Evolutionary conservation across 441 rosid species (phyloP).

Genomic region (Oxalis stricta): DNA sequence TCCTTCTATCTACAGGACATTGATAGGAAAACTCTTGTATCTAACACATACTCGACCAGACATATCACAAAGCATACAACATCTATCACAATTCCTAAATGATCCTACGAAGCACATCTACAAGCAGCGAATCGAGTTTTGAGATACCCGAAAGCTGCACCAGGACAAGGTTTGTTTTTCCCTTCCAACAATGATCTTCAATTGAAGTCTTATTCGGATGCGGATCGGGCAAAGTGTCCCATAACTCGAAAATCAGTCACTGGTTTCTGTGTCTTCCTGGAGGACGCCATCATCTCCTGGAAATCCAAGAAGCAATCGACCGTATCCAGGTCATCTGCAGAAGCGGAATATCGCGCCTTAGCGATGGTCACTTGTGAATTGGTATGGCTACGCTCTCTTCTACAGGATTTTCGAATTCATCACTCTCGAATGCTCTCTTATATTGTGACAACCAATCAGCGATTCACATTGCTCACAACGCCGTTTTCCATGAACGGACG

Average conservation of each 20-base stretch:
- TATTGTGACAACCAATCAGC: no score
- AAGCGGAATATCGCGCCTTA: not conserved
- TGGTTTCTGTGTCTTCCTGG: not conserved
- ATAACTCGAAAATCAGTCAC: not conserved
- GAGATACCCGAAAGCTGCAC: not conserved
- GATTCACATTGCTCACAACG: no score
- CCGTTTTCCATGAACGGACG: no score
- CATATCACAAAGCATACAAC: not conserved
- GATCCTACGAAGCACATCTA: not conserved
- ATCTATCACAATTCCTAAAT: not conserved
- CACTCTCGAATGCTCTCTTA: no score
- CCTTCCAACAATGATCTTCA: not conserved
- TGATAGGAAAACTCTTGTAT: not conserved
- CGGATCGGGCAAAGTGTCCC: not conserved
- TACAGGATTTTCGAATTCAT: no score
- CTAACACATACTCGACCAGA: not conserved
- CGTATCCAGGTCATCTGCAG: not conserved
- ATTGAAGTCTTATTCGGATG: not conserved
- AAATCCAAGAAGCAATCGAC: not conserved
- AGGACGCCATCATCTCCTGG: not conserved
- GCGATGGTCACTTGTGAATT: not conserved
- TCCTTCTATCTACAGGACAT: not conserved
- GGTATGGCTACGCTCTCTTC: not conserved
- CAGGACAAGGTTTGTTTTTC: not conserved
- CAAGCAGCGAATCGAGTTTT: not conserved